Conservation (phyloP, 169 alveolate species). For the Cryptosporidium parvum region DNA sequence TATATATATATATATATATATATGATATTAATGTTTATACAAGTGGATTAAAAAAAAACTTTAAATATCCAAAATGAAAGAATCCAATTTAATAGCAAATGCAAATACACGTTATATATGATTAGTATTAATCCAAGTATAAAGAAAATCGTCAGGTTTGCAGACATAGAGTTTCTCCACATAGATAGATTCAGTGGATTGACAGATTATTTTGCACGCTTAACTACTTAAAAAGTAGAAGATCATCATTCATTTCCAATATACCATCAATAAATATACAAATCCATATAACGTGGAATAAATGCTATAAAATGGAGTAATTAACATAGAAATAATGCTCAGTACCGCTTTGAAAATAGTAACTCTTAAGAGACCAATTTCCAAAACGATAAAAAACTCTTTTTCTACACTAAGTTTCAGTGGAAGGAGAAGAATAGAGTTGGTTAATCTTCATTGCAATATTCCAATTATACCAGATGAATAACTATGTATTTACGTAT, state of each 20-base stretch:
- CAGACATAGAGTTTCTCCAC: slow-evolving; percentile 69
- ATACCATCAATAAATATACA: neutral
- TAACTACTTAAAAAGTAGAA: neutral
- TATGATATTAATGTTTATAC: neutral
- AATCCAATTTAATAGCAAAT: neutral
- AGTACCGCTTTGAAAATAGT: neutral
- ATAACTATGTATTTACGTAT: neutral
- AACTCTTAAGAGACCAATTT: neutral
- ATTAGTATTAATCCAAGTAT: neutral
- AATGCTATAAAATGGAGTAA: neutral
- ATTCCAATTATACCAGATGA: slow-evolving; percentile 4
- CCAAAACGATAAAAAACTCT: slow-evolving; percentile 24
- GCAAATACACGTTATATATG: neutral
- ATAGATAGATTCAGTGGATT: slow-evolving; percentile 66
- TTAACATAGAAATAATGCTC: slow-evolving; percentile 61
- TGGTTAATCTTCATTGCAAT: slow-evolving; percentile 64
- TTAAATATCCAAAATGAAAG: neutral
- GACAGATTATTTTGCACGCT: slow-evolving; percentile 66
- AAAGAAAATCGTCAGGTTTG: slow-evolving; percentile 43
- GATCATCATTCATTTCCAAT: slow-evolving; percentile 38
- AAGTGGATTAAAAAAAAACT: too few species aligned
- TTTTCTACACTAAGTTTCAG: slow-evolving; percentile 59
- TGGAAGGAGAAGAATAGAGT: slow-evolving; percentile 77
- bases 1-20: too few species aligned
- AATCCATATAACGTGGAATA: slow-evolving; percentile 11